These are phyloP conservation scores for Russula abietina DNA, from an alignment of 768 basidiomycete genomes.

Conservation along the genomic window DNA sequence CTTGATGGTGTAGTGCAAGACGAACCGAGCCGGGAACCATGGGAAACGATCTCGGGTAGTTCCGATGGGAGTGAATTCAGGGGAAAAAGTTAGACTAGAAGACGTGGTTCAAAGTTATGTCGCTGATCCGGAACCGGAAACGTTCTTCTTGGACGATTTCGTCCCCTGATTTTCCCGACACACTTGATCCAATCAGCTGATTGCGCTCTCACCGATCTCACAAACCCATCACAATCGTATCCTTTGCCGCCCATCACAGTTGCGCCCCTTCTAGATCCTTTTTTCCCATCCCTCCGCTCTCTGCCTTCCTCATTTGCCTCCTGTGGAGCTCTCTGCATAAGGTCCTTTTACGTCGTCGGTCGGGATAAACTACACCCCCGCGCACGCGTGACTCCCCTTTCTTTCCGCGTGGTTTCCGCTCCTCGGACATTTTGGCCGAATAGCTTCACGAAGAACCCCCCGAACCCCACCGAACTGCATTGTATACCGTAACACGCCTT, in stretches of 20 bases:
- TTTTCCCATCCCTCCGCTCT: not conserved
- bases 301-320: not conserved
- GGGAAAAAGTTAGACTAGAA: too few relatives aligned
- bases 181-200: conserved; percentile 18
- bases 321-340: not conserved
- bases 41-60: not conserved
- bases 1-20: not conserved
- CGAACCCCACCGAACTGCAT: not conserved
- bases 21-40: not conserved
- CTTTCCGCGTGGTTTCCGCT: not conserved
- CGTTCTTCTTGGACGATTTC: not conserved
- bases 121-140: conserved; percentile 9
- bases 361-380: not conserved
- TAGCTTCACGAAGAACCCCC: not conserved
- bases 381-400: not conserved
- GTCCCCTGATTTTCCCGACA: not conserved
- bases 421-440: not conserved
- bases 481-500: not conserved
- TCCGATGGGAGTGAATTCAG: not conserved
- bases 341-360: not conserved
- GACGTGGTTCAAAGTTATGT: not conserved
- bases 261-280: not conserved
- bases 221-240: not conserved
- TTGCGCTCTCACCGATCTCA: not conserved
- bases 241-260: conserved; percentile 8